Evolutionary conservation across 1,284 basidiomycete genomes (phyloP), one percentile per base, ranked within the genome.

Genomic region (Naganishia liquefaciens): DNA sequence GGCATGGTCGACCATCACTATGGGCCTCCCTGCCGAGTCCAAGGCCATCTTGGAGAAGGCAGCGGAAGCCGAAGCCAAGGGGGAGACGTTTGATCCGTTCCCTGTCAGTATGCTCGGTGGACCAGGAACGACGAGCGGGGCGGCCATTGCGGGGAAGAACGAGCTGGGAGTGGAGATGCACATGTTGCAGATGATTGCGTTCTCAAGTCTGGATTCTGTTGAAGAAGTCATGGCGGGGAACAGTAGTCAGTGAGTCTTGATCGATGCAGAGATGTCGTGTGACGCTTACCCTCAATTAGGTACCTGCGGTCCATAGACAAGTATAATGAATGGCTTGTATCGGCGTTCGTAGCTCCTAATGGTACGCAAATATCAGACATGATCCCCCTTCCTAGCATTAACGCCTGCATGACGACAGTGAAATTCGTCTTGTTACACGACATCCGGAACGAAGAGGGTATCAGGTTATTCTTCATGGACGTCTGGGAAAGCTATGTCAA

Each of bases 271-370:
- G 55, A n/a, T 57, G 33, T 47, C 28, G n/a, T 37, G 33, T 37
- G 33, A 37, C 2, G 33, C 33, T 37, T 37, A 37, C 33, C n/a
- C 10, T 40, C 10, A 0, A 9, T 40, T 30, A 96, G 93, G 87
- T 95, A 95, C 77, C 82, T 96, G 66, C 93, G 93, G 75, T 86
- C 86, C 23, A 87, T 96, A 63, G 93, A 97, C 83, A 90, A 88
- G 79, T 94, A 96, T 81, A 96, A 97, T 75, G 94, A 97, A 75
- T 97, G 94, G 93, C 93, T 86, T 1, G 87, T 96, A 23, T 96
- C 93, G 10, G 92, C 90, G 33, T 97, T 95, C 79, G 83, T 96
- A 19, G 95, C 93, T 0, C 88, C 92, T 3, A 90, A 89, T 69
- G 95, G 93, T 96, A 79, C 81, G 91, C 80, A 58, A 30, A 13